phyloP scores from a whole-genome alignment of 108 stramenopile genomes.

The Conticribra weissflogii region DNA sequence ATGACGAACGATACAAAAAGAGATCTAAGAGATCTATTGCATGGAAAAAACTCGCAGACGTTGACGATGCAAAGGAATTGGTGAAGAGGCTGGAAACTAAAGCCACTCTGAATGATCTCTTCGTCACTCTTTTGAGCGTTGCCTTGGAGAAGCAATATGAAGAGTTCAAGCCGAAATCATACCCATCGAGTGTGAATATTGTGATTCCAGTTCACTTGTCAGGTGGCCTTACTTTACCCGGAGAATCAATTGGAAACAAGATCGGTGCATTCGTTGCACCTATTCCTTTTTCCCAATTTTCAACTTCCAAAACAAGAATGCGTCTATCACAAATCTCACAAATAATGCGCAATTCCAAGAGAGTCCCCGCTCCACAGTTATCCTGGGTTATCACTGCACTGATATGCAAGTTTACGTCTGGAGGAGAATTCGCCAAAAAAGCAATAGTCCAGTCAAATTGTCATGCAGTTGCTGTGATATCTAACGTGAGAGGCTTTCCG shows the following conservation, averaged over 20 bases:
- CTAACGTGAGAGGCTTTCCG: constrained; percentile 34
- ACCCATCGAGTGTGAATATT: constrained; percentile 11
- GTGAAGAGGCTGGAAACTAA: constrained; percentile 16
- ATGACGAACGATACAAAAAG: not conserved
- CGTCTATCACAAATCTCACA: constrained; percentile 7
- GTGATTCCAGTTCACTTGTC: constrained; percentile 15
- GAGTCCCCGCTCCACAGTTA: constrained; percentile 24
- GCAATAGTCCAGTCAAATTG: constrained; percentile 18
- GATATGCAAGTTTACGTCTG: constrained; percentile 16
- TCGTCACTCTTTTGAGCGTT: constrained; percentile 8
- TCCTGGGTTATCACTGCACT: constrained; percentile 25
- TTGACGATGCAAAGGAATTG: constrained; percentile 30
- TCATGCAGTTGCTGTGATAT: constrained; percentile 26
- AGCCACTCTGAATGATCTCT: constrained; percentile 34
- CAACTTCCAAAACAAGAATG: not conserved
- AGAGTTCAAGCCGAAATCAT: not conserved
- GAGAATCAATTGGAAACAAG: constrained; percentile 18
- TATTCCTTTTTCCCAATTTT: not conserved
- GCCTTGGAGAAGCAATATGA: constrained; percentile 22
- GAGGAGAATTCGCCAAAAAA: constrained; percentile 12
- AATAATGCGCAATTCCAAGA: constrained; percentile 7
- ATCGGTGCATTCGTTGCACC: constrained; percentile 29
- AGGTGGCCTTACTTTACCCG: constrained; percentile 13
- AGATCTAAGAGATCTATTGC: constrained; percentile 13
- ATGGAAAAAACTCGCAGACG: constrained; percentile 22